Percentiles rank a stretch among this genome's conserved stretches.
Evolutionary conservation across 768 basidiomycete genomes (phyloP).

Genomic region (Hydnum rufescens): DNA sequence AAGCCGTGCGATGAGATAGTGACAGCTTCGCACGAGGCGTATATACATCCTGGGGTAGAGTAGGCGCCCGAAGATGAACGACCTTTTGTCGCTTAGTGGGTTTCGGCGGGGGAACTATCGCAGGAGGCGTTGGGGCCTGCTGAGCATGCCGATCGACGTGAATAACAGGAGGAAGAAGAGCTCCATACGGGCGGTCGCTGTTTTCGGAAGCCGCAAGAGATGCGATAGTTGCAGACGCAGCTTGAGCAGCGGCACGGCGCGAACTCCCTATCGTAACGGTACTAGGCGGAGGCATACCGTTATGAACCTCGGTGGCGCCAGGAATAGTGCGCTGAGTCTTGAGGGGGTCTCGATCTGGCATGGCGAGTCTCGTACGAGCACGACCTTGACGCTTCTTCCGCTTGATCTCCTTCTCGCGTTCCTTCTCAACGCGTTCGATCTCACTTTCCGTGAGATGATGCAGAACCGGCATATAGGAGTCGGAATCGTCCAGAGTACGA

Average conservation of each 20-base stretch:
- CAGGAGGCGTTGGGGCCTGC: constrained; percentile 20
- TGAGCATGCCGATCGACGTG: constrained; percentile 3
- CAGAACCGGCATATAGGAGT: constrained; percentile 71
- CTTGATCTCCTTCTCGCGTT: constrained; percentile 81
- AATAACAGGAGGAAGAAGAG: constrained; percentile 11
- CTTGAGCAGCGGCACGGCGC: constrained; percentile 61
- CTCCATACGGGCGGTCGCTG: constrained; percentile 26
- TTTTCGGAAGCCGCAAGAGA: constrained; percentile 89
- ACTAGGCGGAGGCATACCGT: constrained; percentile 34
- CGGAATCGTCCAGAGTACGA: constrained; percentile 58
- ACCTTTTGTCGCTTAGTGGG: constrained; percentile 9
- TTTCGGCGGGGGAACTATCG: constrained; percentile 13
- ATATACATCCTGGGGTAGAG: constrained; percentile 5
- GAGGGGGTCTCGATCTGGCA: constrained; percentile 86
- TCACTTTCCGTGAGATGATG: constrained; percentile 78
- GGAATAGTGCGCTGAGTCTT: constrained; percentile 83
- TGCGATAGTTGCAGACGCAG: constrained; percentile 66
- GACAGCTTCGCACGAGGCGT: constrained; percentile 4
- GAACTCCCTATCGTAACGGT: constrained; percentile 49
- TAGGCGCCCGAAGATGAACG: constrained; percentile 7
- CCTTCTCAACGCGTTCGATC: constrained; percentile 73
- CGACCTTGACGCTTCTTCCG: constrained; percentile 62
- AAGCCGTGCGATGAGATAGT: constrained; percentile 5
- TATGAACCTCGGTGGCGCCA: constrained; percentile 50
- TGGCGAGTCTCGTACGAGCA: constrained; percentile 53